Evolutionary conservation across 2,329 filamentous ascomycete species (phyloP).

Genomic region (Cladorrhinum sp.): DNA sequence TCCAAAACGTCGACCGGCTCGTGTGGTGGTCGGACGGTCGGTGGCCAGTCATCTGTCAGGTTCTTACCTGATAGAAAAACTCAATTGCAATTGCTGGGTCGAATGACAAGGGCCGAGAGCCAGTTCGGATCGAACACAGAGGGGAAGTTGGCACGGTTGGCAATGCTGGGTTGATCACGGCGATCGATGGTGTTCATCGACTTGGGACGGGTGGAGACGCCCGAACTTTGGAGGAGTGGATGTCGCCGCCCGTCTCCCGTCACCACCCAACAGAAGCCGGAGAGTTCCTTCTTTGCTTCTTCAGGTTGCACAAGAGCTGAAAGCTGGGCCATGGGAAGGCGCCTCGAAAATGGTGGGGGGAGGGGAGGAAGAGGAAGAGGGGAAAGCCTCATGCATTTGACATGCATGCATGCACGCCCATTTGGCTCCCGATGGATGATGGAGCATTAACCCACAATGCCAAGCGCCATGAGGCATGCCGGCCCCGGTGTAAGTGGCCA

Average conservation of each 20-base stretch:
- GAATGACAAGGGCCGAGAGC: neutral
- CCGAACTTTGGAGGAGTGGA: conserved; percentile 2
- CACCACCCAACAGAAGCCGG: neutral
- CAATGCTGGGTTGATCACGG: neutral
- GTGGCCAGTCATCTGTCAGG: neutral
- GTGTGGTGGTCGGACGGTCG: neutral
- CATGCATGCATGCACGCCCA: neutral
- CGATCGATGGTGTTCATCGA: neutral
- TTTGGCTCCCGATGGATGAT: neutral
- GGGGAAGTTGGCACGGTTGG: no score
- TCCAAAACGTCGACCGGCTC: neutral
- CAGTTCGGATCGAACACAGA: neutral
- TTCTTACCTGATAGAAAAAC: conserved; percentile 12
- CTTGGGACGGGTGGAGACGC: conserved; percentile 5
- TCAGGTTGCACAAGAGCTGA: neutral
- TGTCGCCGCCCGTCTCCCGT: neutral
- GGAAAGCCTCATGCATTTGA: neutral
- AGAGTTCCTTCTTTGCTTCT: neutral
- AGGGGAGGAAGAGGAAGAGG: neutral
- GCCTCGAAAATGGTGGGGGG: neutral
- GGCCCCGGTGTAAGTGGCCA: conserved; percentile 13
- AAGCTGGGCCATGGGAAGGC: neutral
- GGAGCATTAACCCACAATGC: neutral
- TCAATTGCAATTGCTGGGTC: neutral
- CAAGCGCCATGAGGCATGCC: conserved; percentile 4